These are phyloP conservation scores for Phytophthora pisi DNA, from an alignment of 352 stramenopile genomes.

Conservation along the genomic window DNA sequence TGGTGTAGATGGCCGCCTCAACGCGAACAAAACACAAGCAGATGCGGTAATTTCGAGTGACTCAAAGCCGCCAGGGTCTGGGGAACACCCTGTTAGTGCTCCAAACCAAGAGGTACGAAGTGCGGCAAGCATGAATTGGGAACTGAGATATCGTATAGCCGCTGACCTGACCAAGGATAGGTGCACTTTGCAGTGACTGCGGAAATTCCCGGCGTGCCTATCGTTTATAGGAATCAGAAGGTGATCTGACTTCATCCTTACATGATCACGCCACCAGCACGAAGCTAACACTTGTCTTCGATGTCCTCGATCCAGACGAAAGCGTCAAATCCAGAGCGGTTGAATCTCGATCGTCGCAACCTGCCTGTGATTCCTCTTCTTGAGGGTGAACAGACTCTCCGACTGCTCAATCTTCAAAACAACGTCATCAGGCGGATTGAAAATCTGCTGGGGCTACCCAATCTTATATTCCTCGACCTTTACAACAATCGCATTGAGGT, in stretches of 20 bases:
- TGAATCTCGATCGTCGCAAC: conserved; percentile 91
- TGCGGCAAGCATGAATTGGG: not conserved
- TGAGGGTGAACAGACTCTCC: conserved; percentile 90
- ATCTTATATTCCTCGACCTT: conserved; percentile 93
- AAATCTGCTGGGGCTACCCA: conserved; percentile 84
- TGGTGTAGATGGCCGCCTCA: not conserved
- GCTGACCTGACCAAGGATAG: conserved; percentile 53
- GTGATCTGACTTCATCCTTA: conserved; percentile 21
- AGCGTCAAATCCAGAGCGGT: conserved; percentile 70
- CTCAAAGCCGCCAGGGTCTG: not conserved
- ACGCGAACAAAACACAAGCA: conserved; percentile 5
- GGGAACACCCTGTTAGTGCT: conserved; percentile 22
- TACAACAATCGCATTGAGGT: conserved; percentile 93
- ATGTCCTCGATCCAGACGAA: conserved; percentile 45
- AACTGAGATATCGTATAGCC: not conserved
- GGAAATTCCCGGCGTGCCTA: conserved; percentile 67
- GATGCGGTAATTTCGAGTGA: conserved; percentile 6
- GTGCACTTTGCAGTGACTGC: conserved; percentile 79
- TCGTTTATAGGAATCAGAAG: conserved; percentile 78
- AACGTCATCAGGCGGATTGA: conserved; percentile 88
- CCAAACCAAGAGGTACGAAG: conserved; percentile 52
- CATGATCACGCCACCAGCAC: not conserved
- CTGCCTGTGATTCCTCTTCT: conserved; percentile 81
- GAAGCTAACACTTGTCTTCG: not conserved
- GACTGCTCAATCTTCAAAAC: conserved; percentile 92